These are phyloP conservation scores for Phaeophleospora eucalypticola DNA, from an alignment of 2,329 filamentous ascomycete genomes.

Conservation along the genomic window DNA sequence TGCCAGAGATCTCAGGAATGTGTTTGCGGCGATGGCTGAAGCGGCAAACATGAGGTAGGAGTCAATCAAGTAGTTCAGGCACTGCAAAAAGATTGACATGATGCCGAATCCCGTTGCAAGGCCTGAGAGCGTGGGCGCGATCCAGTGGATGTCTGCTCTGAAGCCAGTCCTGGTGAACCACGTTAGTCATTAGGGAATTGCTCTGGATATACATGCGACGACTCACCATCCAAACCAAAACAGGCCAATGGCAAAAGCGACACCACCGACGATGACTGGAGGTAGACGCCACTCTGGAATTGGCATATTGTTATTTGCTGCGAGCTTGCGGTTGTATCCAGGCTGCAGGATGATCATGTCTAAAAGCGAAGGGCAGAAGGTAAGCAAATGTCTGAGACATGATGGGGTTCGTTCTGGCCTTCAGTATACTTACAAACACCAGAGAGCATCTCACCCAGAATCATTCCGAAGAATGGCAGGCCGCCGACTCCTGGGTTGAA, in stretches of 20 bases:
- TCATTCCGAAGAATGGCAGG: slow-evolving; percentile 78
- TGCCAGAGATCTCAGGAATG: slow-evolving; percentile 43
- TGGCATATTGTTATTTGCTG: slow-evolving; percentile 39
- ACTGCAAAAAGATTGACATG: slow-evolving; percentile 39
- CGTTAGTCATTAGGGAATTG: not conserved
- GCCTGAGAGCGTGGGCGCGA: slow-evolving; percentile 42
- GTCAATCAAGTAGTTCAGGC: slow-evolving; percentile 45
- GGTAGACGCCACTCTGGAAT: slow-evolving; percentile 45
- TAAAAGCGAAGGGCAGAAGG: too few relatives aligned
- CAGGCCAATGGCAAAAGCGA: slow-evolving; percentile 35
- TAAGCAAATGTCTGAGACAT: too few relatives aligned
- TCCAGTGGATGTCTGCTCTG: slow-evolving; percentile 38
- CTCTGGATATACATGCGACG: not conserved
- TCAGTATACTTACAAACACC: too few relatives aligned
- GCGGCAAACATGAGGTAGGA: slow-evolving; percentile 51
- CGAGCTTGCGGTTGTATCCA: slow-evolving; percentile 30
- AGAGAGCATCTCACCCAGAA: slow-evolving; percentile 32
- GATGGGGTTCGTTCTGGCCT: too few relatives aligned
- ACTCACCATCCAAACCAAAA: slow-evolving; percentile 44
- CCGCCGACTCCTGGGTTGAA: slow-evolving; percentile 68
- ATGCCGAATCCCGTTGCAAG: slow-evolving; percentile 43
- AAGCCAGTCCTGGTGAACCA: slow-evolving; percentile 23
- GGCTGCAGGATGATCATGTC: slow-evolving; percentile 29
- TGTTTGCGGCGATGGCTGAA: slow-evolving; percentile 36
- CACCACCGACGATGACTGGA: slow-evolving; percentile 47